phyloP scores from a whole-genome alignment of 2,329 filamentous ascomycete genomes.

The Beauveria australis region DNA sequence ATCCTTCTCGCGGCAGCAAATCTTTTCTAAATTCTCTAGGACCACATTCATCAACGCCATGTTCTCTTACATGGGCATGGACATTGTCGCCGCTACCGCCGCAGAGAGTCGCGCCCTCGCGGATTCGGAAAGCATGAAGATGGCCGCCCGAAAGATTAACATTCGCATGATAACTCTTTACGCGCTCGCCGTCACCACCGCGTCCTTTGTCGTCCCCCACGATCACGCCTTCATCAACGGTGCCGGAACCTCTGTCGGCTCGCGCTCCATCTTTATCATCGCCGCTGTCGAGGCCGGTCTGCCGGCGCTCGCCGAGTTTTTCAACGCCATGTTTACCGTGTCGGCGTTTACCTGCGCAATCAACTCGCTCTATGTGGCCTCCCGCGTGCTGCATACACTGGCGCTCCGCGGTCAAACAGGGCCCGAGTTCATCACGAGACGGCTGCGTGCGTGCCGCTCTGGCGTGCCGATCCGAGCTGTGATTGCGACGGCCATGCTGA shows the following conservation, averaged over 20 bases:
- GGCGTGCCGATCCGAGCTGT: slow-evolving; percentile 32
- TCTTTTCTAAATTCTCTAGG: slow-evolving; percentile 15
- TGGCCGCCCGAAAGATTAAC: slow-evolving; percentile 31
- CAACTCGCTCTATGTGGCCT: slow-evolving; percentile 30
- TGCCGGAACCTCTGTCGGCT: slow-evolving; percentile 25
- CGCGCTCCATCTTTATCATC: slow-evolving; percentile 27
- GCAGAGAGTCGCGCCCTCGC: slow-evolving; percentile 27
- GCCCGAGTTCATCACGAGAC: slow-evolving; percentile 31
- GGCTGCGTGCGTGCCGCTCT: slow-evolving; percentile 26
- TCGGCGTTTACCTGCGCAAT: slow-evolving; percentile 30
- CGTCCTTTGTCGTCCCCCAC: slow-evolving; percentile 26
- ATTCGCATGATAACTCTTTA: slow-evolving; percentile 26
- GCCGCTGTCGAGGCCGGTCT: slow-evolving; percentile 29
- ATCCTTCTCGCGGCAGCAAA: too few relatives aligned
- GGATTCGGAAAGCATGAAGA: slow-evolving; percentile 31
- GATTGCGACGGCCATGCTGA: slow-evolving; percentile 29
- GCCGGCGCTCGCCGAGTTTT: slow-evolving; percentile 27
- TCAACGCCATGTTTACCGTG: slow-evolving; percentile 31
- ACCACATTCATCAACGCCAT: slow-evolving; percentile 29
- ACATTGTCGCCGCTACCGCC: slow-evolving; percentile 30
- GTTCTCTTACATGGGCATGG: slow-evolving; percentile 31
- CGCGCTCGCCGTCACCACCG: slow-evolving; percentile 19
- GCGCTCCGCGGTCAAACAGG: slow-evolving; percentile 30
- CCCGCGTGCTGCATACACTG: slow-evolving; percentile 28
- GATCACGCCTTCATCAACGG: slow-evolving; percentile 33